Evolutionary conservation across 306 rosid species (phyloP).

Genomic region (Senna tora): DNA sequence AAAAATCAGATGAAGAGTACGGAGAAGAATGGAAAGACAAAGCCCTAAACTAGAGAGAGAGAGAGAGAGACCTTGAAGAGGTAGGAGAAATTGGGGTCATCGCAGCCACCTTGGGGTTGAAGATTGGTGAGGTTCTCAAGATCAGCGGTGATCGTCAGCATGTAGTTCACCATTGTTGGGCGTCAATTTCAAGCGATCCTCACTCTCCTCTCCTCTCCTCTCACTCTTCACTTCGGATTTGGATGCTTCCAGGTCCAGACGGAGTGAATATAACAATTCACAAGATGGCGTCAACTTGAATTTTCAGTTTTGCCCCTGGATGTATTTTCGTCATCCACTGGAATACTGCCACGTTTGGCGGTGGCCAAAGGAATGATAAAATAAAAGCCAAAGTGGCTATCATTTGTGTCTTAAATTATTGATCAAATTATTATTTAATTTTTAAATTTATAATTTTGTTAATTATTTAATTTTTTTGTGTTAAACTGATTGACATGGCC

Average conservation of each 20-base stretch:
- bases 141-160: conserved; percentile 70
- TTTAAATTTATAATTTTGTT: too few relatives aligned
- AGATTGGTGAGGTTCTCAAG: conserved; percentile 87
- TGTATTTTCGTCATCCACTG: background rate
- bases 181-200: conserved; percentile 28
- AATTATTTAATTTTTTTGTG: too few relatives aligned
- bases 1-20: background rate
- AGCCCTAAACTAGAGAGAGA: background rate
- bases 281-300: background rate
- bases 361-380: too few relatives aligned
- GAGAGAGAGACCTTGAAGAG: conserved; percentile 69
- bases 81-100: conserved; percentile 78
- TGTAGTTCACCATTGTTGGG: conserved; percentile 71
- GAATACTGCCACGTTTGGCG: too few relatives aligned
- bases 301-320: conserved; percentile 1
- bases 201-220: background rate
- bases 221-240: background rate
- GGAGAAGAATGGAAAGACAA: background rate
- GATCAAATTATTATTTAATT: too few relatives aligned
- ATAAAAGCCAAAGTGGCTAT: too few relatives aligned
- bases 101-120: conserved; percentile 87
- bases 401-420: too few relatives aligned
- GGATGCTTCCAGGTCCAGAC: background rate
- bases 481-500: too few relatives aligned
- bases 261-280: too few relatives aligned